Evolutionary conservation across 208 protist species (phyloP).

Genomic region (Wallacemonas sp.): DNA sequence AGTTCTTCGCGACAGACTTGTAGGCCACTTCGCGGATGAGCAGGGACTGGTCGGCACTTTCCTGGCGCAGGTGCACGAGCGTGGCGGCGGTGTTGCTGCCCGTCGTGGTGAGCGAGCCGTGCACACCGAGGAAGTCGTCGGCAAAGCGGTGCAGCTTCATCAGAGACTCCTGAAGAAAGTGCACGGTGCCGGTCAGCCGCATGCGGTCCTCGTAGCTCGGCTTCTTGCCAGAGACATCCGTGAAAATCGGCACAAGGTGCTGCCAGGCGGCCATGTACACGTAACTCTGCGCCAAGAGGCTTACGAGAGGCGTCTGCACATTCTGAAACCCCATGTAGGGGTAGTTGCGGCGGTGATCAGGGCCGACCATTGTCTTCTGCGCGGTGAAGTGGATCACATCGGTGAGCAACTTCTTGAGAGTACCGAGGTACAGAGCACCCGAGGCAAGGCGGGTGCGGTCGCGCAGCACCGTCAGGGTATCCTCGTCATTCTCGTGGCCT

Average conservation of each 20-base stretch:
- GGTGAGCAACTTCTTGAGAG: constrained; percentile 60
- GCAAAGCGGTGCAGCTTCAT: constrained; percentile 61
- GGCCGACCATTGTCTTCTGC: constrained; percentile 72
- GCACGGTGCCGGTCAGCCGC: constrained; percentile 71
- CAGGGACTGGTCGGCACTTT: constrained; percentile 64
- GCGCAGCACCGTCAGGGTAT: constrained; percentile 57
- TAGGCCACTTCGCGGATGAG: constrained; percentile 87
- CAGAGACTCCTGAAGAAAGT: constrained; percentile 76
- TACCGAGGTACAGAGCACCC: constrained; percentile 68
- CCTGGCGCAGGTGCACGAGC: constrained; percentile 75
- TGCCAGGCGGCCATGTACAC: constrained; percentile 76
- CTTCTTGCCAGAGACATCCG: constrained; percentile 27
- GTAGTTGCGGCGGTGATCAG: constrained; percentile 75
- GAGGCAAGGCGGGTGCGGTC: constrained; percentile 72
- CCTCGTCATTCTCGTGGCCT: constrained; percentile 34
- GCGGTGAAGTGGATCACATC: constrained; percentile 64
- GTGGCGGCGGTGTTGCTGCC: constrained; percentile 38
- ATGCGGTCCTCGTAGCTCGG: constrained; percentile 78
- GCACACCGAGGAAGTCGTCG: constrained; percentile 60
- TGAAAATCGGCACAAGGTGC: constrained; percentile 59
- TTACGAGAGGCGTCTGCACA: constrained; percentile 83
- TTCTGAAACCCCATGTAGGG: constrained; percentile 87
- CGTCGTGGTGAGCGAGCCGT: constrained; percentile 59
- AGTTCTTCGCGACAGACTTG: constrained; percentile 78
- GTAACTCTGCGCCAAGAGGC: constrained; percentile 70